phyloP scores from a whole-genome alignment of 345 rosid species.

The Conringia planisiliqua region DNA sequence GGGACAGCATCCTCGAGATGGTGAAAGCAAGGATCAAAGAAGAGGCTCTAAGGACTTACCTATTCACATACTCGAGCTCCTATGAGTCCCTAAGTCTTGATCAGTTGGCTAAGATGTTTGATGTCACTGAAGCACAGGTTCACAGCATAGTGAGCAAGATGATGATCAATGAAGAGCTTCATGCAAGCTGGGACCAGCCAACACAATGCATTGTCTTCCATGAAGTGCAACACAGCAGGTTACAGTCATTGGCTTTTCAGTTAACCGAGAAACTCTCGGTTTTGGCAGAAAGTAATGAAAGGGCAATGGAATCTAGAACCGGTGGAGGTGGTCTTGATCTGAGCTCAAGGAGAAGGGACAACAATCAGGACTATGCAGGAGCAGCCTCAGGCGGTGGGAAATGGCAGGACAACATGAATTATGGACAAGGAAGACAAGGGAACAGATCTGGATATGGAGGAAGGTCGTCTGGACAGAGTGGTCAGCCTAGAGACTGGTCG shows the following conservation, averaged over 20 bases:
- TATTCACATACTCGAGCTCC: slow-evolving; percentile 61
- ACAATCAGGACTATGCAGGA: slow-evolving; percentile 38
- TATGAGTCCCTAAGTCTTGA: slow-evolving; percentile 66
- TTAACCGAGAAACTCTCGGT: slow-evolving; percentile 71
- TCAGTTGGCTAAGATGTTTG: slow-evolving; percentile 73
- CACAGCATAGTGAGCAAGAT: slow-evolving; percentile 79
- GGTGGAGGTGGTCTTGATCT: slow-evolving; percentile 69
- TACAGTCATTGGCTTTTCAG: slow-evolving; percentile 78
- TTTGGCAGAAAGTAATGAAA: slow-evolving; percentile 76
- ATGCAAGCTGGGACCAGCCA: slow-evolving; percentile 92
- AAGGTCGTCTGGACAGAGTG: slow-evolving; percentile 19
- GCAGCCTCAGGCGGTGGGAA: slow-evolving; percentile 32
- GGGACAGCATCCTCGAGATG: slow-evolving; percentile 60
- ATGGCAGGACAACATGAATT: slow-evolving; percentile 34
- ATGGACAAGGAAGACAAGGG: slow-evolving; percentile 34
- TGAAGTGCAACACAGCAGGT: slow-evolving; percentile 62
- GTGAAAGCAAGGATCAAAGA: slow-evolving; percentile 81
- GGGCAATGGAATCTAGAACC: slow-evolving; percentile 63
- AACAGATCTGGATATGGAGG: slow-evolving; percentile 35
- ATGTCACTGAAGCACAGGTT: slow-evolving; percentile 50
- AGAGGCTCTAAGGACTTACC: slow-evolving; percentile 79
- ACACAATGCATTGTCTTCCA: slow-evolving; percentile 70
- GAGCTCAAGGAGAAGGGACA: slow-evolving; percentile 61
- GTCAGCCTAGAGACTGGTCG: slow-evolving; percentile 22
- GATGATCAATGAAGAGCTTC: slow-evolving; percentile 58